Conservation (phyloP, 2,329 filamentous ascomycete species). For the Pseudogymnoascus sp. region DNA sequence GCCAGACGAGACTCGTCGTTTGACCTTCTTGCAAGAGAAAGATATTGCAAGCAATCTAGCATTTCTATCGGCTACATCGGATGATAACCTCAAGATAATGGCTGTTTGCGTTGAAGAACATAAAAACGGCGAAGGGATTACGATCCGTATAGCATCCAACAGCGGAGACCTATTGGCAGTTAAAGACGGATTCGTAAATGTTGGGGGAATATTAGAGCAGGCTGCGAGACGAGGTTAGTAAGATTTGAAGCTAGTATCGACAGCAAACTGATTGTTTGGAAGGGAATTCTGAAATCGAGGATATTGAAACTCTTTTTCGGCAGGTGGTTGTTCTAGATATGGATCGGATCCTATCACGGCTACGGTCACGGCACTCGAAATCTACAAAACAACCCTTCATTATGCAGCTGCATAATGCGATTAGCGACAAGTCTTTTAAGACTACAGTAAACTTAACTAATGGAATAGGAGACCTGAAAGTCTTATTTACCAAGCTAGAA, state of each 20-base stretch:
- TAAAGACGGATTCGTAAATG: conserved; percentile 13
- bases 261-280: neutral
- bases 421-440: conserved; percentile 14
- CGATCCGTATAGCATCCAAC: conserved; percentile 21
- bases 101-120: conserved; percentile 23
- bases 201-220: conserved; percentile 18
- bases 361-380: conserved; percentile 19
- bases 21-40: conserved; percentile 16
- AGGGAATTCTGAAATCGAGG: conserved; percentile 17
- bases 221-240: conserved; percentile 18
- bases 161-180: conserved; percentile 16
- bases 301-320: conserved; percentile 17
- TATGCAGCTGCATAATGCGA: conserved; percentile 10
- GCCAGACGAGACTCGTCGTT: neutral
- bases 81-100: conserved; percentile 18
- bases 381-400: conserved; percentile 15
- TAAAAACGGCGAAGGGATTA: conserved; percentile 12
- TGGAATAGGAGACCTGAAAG: neutral
- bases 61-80: conserved; percentile 19
- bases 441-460: neutral
- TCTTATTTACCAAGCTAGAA: conserved; percentile 15
- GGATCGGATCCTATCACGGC: conserved; percentile 19
- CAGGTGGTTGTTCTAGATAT: conserved; percentile 20
- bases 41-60: conserved; percentile 21
- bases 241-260: neutral